These are phyloP conservation scores for Sordaria brevicollis DNA, from an alignment of 495 filamentous ascomycete genomes.

Conservation along the genomic window DNA sequence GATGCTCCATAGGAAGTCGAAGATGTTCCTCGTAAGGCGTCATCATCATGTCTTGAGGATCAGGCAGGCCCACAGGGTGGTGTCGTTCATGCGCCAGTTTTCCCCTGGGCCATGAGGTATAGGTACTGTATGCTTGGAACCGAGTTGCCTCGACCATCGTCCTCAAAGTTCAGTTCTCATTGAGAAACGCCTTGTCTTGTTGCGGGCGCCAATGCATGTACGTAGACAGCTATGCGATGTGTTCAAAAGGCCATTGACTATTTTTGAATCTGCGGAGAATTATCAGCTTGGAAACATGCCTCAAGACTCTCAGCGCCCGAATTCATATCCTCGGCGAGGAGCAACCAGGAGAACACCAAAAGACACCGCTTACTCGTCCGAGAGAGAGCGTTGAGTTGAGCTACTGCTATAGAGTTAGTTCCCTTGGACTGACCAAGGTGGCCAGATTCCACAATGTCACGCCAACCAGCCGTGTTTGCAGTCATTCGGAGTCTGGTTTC, in stretches of 20 bases:
- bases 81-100: too few species aligned
- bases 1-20: background rate
- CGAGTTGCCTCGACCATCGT: background rate
- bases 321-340: background rate
- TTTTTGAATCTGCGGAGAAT: background rate
- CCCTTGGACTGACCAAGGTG: background rate
- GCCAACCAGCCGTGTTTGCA: background rate
- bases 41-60: background rate
- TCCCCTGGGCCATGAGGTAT: background rate
- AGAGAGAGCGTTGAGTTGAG: too few species aligned
- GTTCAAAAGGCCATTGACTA: background rate
- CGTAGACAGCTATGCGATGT: background rate
- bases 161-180: background rate
- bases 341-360: background rate
- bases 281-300: background rate
- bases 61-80: too few species aligned
- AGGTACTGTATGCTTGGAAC: background rate
- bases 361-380: background rate
- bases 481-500: background rate
- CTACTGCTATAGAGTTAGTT: too few species aligned
- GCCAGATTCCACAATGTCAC: background rate
- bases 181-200: background rate
- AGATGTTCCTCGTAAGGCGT: background rate
- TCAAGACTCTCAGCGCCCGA: background rate
- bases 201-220: background rate